phyloP scores from a whole-genome alignment of 148 eudicot species.

The Vaccinium macrocarpon region DNA sequence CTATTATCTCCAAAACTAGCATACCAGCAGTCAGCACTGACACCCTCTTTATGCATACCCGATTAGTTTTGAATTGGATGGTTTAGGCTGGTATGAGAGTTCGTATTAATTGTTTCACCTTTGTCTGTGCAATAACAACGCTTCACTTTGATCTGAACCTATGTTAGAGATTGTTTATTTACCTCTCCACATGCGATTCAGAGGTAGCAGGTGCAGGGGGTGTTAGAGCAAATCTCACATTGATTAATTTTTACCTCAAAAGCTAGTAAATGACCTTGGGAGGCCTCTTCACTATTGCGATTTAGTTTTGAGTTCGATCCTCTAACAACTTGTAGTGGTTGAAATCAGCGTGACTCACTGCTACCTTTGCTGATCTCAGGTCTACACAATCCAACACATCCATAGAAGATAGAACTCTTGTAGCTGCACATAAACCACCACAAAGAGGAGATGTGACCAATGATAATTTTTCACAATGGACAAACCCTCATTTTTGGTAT shows the following conservation, averaged over 20 bases:
- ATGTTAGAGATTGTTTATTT: not conserved
- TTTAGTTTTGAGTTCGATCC: not conserved
- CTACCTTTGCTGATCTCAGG: not conserved
- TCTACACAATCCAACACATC: not conserved
- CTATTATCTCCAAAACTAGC: not conserved
- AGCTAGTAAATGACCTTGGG: not conserved
- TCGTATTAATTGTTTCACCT: not conserved
- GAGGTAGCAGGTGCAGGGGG: not conserved
- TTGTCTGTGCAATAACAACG: not conserved
- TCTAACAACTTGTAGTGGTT: not conserved
- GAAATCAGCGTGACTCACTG: not conserved
- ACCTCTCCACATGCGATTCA: not conserved
- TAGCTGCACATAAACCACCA: not conserved
- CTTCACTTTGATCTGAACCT: not conserved
- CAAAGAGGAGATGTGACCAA: not conserved
- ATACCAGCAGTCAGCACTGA: not conserved
- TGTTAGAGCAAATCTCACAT: not conserved
- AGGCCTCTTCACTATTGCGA: not conserved
- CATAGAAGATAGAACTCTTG: not conserved
- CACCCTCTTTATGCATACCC: not conserved
- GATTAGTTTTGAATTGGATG: not conserved
- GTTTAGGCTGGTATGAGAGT: not conserved
- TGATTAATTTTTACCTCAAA: not conserved
- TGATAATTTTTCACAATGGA: not conserved
- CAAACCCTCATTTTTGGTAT: not conserved